Evolutionary conservation across 805 yeast genomes (phyloP).

Genomic region (Lipomyces oligophaga): DNA sequence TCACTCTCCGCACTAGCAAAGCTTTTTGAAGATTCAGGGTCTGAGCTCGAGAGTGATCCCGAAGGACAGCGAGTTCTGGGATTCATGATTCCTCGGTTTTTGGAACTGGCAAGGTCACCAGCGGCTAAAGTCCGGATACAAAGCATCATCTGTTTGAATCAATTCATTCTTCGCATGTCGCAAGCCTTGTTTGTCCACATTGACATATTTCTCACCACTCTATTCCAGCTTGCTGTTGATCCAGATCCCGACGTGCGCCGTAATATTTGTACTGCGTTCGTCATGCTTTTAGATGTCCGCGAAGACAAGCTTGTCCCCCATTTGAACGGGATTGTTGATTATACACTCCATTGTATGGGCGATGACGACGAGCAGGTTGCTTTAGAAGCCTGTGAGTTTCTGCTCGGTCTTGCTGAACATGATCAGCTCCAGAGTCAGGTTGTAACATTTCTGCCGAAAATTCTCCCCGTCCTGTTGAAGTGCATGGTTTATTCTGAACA

Average conservation of each 20-base stretch:
- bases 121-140: conserved; percentile 54
- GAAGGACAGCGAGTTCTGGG: conserved; percentile 65
- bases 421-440: conserved; percentile 45
- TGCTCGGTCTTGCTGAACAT: conserved; percentile 68
- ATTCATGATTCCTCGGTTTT: conserved; percentile 61
- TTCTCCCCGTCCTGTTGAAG: conserved; percentile 72
- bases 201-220: conserved; percentile 59
- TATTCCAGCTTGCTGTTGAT: conserved; percentile 69
- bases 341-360: conserved; percentile 73
- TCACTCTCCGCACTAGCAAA: conserved; percentile 78
- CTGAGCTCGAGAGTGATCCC: conserved; percentile 59
- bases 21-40: conserved; percentile 84
- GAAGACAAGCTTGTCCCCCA: conserved; percentile 81
- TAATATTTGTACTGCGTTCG: conserved; percentile 73
- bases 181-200: conserved; percentile 60
- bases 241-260: conserved; percentile 57
- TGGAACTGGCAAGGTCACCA: conserved; percentile 46
- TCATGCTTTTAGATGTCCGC: conserved; percentile 63
- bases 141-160: conserved; percentile 69
- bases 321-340: conserved; percentile 78
- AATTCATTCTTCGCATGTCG: conserved; percentile 65
- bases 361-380: conserved; percentile 68
- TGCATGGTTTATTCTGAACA: conserved; percentile 87
- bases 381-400: conserved; percentile 88
- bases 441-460: conserved; percentile 52